Evolutionary conservation across 139 green algal species (phyloP).

Genomic region (Volvox reticuliferus): DNA sequence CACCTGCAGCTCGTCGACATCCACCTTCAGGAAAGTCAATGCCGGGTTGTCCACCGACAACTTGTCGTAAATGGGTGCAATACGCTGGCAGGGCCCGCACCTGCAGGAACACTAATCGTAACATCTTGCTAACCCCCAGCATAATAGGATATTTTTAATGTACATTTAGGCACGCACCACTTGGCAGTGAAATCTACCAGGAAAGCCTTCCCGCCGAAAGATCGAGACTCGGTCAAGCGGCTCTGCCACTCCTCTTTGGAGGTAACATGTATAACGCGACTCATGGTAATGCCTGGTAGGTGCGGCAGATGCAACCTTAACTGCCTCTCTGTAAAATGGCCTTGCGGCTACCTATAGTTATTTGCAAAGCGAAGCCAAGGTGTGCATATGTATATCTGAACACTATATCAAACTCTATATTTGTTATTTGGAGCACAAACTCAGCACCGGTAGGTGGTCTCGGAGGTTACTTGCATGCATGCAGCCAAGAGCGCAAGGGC

Average conservation of each 20-base stretch:
- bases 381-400: too few relatives aligned
- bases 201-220: slow-evolving; percentile 21
- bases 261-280: background rate
- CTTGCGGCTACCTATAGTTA: too few relatives aligned
- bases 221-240: background rate
- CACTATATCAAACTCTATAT: too few relatives aligned
- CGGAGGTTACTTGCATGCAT: too few relatives aligned
- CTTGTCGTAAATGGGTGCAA: slow-evolving; percentile 75
- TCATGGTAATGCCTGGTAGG: background rate
- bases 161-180: slow-evolving; percentile 44
- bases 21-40: slow-evolving; percentile 51
- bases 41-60: slow-evolving; percentile 60
- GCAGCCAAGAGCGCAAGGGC: too few relatives aligned
- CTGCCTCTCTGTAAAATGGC: too few relatives aligned
- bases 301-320: too few relatives aligned
- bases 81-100: slow-evolving; percentile 81
- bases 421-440: too few relatives aligned
- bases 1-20: slow-evolving; percentile 50
- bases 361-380: too few relatives aligned
- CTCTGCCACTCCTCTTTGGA: slow-evolving; percentile 7
- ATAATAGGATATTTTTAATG: background rate
- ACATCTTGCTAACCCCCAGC: background rate
- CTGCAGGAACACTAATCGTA: background rate
- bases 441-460: too few relatives aligned
- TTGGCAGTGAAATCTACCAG: slow-evolving; percentile 57